phyloP scores from a whole-genome alignment of 805 yeast genomes.

The Saturnispora halmiae region DNA sequence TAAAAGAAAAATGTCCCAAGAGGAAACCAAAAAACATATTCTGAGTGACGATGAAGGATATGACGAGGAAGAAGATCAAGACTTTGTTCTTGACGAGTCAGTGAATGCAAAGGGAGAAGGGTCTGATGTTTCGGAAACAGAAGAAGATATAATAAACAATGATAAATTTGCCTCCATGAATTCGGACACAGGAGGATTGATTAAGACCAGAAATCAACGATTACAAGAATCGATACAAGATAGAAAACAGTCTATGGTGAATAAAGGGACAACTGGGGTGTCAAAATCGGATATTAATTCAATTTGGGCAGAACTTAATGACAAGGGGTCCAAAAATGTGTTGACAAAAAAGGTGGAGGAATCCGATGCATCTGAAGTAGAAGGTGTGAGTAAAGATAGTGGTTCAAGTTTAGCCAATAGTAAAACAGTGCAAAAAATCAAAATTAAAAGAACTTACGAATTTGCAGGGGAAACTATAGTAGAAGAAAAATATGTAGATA shows the following conservation, averaged over 20 bases:
- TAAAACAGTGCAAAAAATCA: constrained; percentile 35
- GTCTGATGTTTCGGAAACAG: constrained; percentile 1
- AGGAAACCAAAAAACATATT: background rate
- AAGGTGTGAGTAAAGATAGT: too few relatives aligned
- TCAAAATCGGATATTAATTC: constrained; percentile 36
- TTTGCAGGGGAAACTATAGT: constrained; percentile 82
- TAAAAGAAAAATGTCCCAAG: constrained; percentile 2
- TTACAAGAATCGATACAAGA: constrained; percentile 4
- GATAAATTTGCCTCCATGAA: constrained; percentile 1
- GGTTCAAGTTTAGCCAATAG: too few relatives aligned
- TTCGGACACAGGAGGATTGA: constrained; percentile 14
- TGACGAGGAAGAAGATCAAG: constrained; percentile 8
- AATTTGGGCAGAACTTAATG: constrained; percentile 48
- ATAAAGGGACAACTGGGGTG: background rate
- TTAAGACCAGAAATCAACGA: constrained; percentile 16
- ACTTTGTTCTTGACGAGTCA: constrained; percentile 7
- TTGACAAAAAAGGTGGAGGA: too few relatives aligned
- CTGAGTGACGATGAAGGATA: constrained; percentile 3
- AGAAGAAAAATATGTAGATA: constrained; percentile 71
- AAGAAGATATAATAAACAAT: constrained; percentile 1
- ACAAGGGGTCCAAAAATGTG: constrained; percentile 3
- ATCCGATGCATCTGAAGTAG: background rate
- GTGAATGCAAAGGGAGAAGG: background rate
- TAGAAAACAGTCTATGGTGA: background rate
- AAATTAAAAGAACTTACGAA: constrained; percentile 68